These are phyloP conservation scores for Ceratocystis colombiana DNA, from an alignment of 2,329 filamentous ascomycete species.

Conservation along the genomic window DNA sequence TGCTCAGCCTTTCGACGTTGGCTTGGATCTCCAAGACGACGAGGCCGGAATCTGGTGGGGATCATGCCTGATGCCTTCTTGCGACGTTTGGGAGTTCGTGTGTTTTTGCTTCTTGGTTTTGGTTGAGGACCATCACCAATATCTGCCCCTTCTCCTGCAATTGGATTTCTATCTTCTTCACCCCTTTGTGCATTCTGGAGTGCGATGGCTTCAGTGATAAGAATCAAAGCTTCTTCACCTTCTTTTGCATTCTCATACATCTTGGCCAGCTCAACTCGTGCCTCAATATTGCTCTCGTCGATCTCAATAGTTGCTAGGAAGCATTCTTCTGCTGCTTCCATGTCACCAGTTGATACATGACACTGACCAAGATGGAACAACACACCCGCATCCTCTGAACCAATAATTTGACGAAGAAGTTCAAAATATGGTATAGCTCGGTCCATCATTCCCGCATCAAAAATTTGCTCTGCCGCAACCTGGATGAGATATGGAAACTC, in stretches of 20 bases:
- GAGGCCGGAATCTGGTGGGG: slow-evolving; percentile 39
- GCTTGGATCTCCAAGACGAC: slow-evolving; percentile 38
- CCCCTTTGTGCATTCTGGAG: slow-evolving; percentile 50
- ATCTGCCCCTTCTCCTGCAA: slow-evolving; percentile 62
- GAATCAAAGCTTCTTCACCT: slow-evolving; percentile 64
- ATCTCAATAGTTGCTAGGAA: slow-evolving; percentile 65
- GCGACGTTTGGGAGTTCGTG: slow-evolving; percentile 67
- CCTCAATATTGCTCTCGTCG: slow-evolving; percentile 62
- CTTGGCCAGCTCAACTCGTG: slow-evolving; percentile 68
- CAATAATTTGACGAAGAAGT: slow-evolving; percentile 41
- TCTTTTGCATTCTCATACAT: slow-evolving; percentile 69
- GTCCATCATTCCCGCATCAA: slow-evolving; percentile 32
- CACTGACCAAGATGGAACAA: slow-evolving; percentile 54
- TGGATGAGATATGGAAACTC: slow-evolving; percentile 72
- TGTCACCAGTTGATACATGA: slow-evolving; percentile 53
- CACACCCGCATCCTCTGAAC: slow-evolving; percentile 43
- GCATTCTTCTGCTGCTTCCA: slow-evolving; percentile 62
- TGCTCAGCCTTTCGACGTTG: slow-evolving; percentile 39
- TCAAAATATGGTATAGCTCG: slow-evolving; percentile 49
- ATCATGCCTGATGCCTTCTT: slow-evolving; percentile 45
- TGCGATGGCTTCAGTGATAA: slow-evolving; percentile 64
- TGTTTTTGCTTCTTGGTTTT: slow-evolving; percentile 63
- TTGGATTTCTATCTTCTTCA: slow-evolving; percentile 60
- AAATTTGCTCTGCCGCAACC: slow-evolving; percentile 47
- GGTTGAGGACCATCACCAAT: slow-evolving; percentile 73